Evolutionary conservation across 495 filamentous ascomycete species (phyloP).

Genomic region (Cercophora newfieldiana): DNA sequence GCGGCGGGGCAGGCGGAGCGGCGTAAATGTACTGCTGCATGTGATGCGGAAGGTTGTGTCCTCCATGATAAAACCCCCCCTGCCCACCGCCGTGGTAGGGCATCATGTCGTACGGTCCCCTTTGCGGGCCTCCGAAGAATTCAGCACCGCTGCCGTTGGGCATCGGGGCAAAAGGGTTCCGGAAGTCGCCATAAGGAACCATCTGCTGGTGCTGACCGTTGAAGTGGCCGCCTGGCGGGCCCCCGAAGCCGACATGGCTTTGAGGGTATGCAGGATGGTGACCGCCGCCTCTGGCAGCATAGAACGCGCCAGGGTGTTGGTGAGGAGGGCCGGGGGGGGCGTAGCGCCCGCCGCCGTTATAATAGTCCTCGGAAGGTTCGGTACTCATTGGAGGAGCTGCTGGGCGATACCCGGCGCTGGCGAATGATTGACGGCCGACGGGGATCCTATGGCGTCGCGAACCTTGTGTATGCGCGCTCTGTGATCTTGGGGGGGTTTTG

Average conservation of each 20-base stretch:
- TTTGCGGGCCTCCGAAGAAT: conserved; percentile 38
- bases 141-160: conserved; percentile 29
- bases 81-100: conserved; percentile 40
- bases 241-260: conserved; percentile 44
- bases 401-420: conserved; percentile 27
- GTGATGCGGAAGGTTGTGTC: conserved; percentile 33
- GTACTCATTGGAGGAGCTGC: conserved; percentile 43
- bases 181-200: conserved; percentile 45
- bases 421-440: conserved; percentile 36
- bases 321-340: conserved; percentile 37
- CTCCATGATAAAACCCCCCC: conserved; percentile 16
- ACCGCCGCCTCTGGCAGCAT: conserved; percentile 36
- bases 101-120: conserved; percentile 47
- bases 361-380: conserved; percentile 47
- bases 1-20: conserved; percentile 44
- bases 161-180: conserved; percentile 47
- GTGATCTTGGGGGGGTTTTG: conserved; percentile 28
- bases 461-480: conserved; percentile 34
- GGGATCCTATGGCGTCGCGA: conserved; percentile 42
- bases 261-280: conserved; percentile 37
- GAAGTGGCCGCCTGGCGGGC: conserved; percentile 31
- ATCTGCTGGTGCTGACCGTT: conserved; percentile 28
- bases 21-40: conserved; percentile 44
- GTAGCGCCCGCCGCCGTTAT: conserved; percentile 33
- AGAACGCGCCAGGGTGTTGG: conserved; percentile 34